These are phyloP conservation scores for Rhinocladiella similis DNA, from an alignment of 2,329 filamentous ascomycete genomes.

Conservation along the genomic window DNA sequence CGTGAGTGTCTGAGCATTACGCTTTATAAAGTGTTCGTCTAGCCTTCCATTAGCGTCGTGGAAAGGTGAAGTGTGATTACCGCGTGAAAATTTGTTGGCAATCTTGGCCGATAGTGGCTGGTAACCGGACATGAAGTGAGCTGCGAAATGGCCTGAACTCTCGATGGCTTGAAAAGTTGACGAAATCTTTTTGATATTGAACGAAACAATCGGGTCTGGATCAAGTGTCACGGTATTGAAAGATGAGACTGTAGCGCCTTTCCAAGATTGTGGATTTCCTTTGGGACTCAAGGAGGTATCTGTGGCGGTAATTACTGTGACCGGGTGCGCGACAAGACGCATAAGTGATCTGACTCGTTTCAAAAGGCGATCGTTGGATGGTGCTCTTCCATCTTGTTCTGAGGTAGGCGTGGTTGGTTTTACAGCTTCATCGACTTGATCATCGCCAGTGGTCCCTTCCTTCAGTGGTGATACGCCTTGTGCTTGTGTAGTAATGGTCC, in stretches of 20 bases:
- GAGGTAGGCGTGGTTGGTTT: conserved; percentile 21
- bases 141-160: conserved; percentile 46
- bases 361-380: conserved; percentile 27
- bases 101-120: conserved; percentile 30
- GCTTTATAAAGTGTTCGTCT: conserved; percentile 5
- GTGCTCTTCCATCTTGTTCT: not conserved
- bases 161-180: conserved; percentile 56
- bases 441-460: too few relatives aligned
- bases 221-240: conserved; percentile 59
- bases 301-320: conserved; percentile 55
- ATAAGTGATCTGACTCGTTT: conserved; percentile 48
- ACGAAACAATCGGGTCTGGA: conserved; percentile 59
- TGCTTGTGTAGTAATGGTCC: too few relatives aligned
- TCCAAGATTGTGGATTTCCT: conserved; percentile 35
- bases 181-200: conserved; percentile 61
- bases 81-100: conserved; percentile 21
- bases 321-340: conserved; percentile 57
- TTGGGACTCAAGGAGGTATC: conserved; percentile 31
- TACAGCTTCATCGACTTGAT: too few relatives aligned
- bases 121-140: conserved; percentile 49
- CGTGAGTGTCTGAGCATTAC: too few relatives aligned
- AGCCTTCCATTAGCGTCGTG: conserved; percentile 17
- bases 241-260: conserved; percentile 62
- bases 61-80: conserved; percentile 21
- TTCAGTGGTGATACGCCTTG: too few relatives aligned